A percentile compares a stretch with the other conserved stretches of the same genome.
Conservation (phyloP, 352 stramenopile genomes). For the Phytophthora fragariaefolia region DNA sequence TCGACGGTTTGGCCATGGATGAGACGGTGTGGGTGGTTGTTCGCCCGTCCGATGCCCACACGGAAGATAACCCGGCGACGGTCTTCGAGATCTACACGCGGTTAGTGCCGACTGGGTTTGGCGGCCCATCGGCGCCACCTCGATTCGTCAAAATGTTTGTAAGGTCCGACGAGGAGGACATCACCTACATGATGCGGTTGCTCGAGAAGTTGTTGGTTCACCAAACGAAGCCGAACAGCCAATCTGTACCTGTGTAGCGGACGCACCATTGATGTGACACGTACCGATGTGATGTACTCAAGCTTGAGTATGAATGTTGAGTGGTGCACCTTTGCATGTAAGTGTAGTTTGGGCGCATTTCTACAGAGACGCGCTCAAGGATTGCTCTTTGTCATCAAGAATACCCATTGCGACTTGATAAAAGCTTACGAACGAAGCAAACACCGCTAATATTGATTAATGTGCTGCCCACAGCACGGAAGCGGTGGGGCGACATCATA, state of each 20-base stretch:
- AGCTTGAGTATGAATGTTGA: neutral
- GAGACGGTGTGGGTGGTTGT: slow-evolving; percentile 58
- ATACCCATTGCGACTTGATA: no score
- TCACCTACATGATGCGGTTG: slow-evolving; percentile 34
- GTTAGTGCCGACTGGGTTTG: slow-evolving; percentile 32
- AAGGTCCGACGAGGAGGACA: slow-evolving; percentile 34
- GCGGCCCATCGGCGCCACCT: slow-evolving; percentile 21
- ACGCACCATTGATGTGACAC: neutral
- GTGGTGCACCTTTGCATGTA: neutral
- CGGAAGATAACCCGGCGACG: slow-evolving; percentile 19
- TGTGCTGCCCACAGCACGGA: neutral
- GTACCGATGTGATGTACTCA: neutral
- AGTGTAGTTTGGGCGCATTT: no score
- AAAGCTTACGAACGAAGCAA: neutral
- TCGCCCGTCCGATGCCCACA: slow-evolving; percentile 20
- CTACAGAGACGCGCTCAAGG: no score
- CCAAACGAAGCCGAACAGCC: slow-evolving; percentile 15
- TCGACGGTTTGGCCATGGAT: slow-evolving; percentile 53
- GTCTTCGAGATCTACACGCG: slow-evolving; percentile 33
- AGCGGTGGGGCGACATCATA: neutral
- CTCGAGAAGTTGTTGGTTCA: slow-evolving; percentile 30
- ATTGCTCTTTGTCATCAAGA: no score
- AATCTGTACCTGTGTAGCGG: slow-evolving; percentile 12
- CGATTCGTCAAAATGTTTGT: slow-evolving; percentile 37
- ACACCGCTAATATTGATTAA: slow-evolving; percentile 12